Evolutionary conservation across 2,329 filamentous ascomycete species (phyloP).

Genomic region (Sclerotinia spermophila): DNA sequence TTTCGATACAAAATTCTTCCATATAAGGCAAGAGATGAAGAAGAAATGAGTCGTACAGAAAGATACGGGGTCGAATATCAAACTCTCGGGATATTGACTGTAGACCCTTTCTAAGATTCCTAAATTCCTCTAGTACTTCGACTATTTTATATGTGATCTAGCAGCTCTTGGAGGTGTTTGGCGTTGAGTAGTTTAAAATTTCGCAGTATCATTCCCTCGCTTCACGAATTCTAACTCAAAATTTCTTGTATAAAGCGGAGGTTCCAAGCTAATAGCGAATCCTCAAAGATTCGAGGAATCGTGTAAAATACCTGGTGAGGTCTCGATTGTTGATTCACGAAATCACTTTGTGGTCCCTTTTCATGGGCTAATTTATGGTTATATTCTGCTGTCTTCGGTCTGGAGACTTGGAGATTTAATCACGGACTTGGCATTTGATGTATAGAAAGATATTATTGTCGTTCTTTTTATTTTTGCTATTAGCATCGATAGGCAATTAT

Average conservation of each 20-base stretch:
- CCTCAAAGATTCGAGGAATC: too few relatives aligned
- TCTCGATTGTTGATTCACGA: neutral
- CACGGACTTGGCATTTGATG: neutral
- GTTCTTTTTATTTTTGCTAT: accelerated
- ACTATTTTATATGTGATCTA: too few relatives aligned
- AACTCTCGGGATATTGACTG: too few relatives aligned
- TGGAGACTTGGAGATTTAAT: accelerated
- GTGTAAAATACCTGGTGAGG: too few relatives aligned
- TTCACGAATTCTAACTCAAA: neutral
- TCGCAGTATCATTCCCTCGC: neutral
- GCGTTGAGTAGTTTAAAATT: too few relatives aligned
- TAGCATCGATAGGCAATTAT: neutral
- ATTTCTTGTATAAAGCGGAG: neutral
- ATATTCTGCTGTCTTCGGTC: neutral
- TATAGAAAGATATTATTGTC: neutral
- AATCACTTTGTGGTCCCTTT: neutral
- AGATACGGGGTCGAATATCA: too few relatives aligned
- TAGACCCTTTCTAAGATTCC: too few relatives aligned
- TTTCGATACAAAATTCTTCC: too few relatives aligned
- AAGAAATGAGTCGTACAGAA: too few relatives aligned
- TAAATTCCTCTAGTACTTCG: too few relatives aligned
- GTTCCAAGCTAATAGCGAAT: neutral
- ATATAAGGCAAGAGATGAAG: too few relatives aligned
- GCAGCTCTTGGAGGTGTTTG: too few relatives aligned
- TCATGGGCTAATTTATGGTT: neutral